Base-by-base conservation (phyloP, 2,329 filamentous ascomycete genomes). In the Diaporthe longicolla region DNA sequence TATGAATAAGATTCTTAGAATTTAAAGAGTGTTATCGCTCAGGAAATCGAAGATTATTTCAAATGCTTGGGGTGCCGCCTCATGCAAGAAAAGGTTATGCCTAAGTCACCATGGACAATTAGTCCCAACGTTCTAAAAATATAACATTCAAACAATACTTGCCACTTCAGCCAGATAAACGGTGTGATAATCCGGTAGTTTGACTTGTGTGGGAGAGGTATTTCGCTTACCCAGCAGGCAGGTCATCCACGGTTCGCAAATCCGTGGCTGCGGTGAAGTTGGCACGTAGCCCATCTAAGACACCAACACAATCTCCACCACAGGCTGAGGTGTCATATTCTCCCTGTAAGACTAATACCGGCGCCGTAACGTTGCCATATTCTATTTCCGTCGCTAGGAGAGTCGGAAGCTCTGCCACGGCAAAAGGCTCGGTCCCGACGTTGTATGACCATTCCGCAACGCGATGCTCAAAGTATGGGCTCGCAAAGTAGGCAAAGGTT, bases 321-420 rank as follows among this genome's bases (percentile, higher is more conserved):
- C 80, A 81, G 7, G 79, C 80, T 21, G 79, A 81, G 4, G 80
- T 72, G 55, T 81, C 80, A 55, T 76, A 81, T 35, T 76, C 75
- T 11, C 79, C 80, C 71, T 81, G 80, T 8, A 81, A 50, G 5
- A 80, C 55, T 21, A 79, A 71, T 11, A 80, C 78, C 0, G 80
- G 75, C n/a, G 77, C 78, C 21, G 75, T 77, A 19, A 81, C 73
- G 24, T 75, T 73, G 1, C 3, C 71, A 29, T 78, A 81, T 4
- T 69, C 68, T 3, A 80, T 71, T 8, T 72, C 58, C n/a, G 78
- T 78, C 29, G 71, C 77, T 2, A 81, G 52, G 52, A 81, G 73
- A 29, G 79, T 79, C 5, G 77, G 79, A n/a, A 81, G 77, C 74
- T 81, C 79, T 2, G 75, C 80, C 8, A 78, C 74, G 17, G 79